These are phyloP conservation scores for Hordeum marinum DNA, from an alignment of 176 grass and related monocot genomes.

Conservation along the genomic window DNA sequence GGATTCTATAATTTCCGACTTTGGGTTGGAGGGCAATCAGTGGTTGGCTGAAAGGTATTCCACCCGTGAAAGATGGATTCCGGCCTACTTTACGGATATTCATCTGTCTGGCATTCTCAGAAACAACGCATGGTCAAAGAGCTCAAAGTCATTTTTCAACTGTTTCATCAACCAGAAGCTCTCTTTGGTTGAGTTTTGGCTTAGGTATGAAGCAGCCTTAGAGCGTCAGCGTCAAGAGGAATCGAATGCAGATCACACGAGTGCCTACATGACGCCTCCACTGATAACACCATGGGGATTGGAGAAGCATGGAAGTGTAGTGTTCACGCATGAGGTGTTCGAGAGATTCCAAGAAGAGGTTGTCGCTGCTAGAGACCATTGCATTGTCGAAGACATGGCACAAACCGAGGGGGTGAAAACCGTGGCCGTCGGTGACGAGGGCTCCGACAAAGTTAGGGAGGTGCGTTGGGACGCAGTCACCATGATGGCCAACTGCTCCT, in stretches of 20 bases:
- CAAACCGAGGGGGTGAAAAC: not conserved
- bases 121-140: not conserved
- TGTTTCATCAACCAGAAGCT: not conserved
- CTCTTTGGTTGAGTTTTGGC: not conserved
- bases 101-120: not conserved
- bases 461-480: not conserved
- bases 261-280: not conserved
- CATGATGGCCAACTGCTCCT: not conserved
- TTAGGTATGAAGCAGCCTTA: not conserved
- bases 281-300: not conserved
- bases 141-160: not conserved
- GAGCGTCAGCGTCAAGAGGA: not conserved
- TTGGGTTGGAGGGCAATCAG: not conserved
- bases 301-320: not conserved
- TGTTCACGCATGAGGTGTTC: not conserved
- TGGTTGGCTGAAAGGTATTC: not conserved
- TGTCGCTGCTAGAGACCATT: not conserved
- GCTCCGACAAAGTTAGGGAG: not conserved
- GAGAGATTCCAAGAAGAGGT: not conserved
- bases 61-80: not conserved
- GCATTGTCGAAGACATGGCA: not conserved
- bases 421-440: not conserved
- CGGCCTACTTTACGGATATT: not conserved
- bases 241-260: not conserved
- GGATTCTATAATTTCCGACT: not conserved